These are phyloP conservation scores for Melampsora americana DNA, from an alignment of 1,284 basidiomycete genomes.

Conservation along the genomic window DNA sequence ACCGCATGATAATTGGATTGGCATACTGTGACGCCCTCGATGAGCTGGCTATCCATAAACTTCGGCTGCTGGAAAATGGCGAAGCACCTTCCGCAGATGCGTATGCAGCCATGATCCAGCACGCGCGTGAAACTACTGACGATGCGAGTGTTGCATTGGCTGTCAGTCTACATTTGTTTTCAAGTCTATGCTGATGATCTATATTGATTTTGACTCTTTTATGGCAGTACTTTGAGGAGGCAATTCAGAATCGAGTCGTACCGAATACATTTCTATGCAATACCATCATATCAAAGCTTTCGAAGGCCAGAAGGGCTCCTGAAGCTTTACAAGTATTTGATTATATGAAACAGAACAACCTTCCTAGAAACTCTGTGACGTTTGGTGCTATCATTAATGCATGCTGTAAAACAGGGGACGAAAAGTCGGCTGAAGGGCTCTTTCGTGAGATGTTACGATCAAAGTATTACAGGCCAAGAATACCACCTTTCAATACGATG, in stretches of 20 bases:
- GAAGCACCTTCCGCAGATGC: conserved; percentile 79
- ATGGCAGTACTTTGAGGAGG: conserved; percentile 70
- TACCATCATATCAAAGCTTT: conserved; percentile 89
- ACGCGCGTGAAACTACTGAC: conserved; percentile 86
- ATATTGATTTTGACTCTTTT: background rate
- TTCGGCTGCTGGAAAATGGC: conserved; percentile 72
- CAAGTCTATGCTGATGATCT: background rate
- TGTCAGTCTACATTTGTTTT: conserved; percentile 12
- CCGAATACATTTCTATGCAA: conserved; percentile 88
- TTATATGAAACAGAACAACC: conserved; percentile 63
- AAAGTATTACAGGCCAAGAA: conserved; percentile 75
- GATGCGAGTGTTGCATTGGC: conserved; percentile 78
- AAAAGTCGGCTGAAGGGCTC: conserved; percentile 71
- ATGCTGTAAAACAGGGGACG: conserved; percentile 88
- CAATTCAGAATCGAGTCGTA: conserved; percentile 65
- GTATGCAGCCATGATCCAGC: conserved; percentile 81
- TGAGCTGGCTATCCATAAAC: conserved; percentile 73
- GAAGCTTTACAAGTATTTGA: conserved; percentile 79
- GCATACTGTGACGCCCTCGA: conserved; percentile 76
- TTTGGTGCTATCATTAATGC: conserved; percentile 90
- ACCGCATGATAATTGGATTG: conserved; percentile 78
- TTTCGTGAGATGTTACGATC: conserved; percentile 71
- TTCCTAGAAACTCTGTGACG: conserved; percentile 78
- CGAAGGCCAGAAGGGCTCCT: conserved; percentile 86
- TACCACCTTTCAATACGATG: conserved; percentile 97